These are phyloP conservation scores for Telopea speciosissima DNA, from an alignment of 177 flowering plant genomes.

Conservation along the genomic window DNA sequence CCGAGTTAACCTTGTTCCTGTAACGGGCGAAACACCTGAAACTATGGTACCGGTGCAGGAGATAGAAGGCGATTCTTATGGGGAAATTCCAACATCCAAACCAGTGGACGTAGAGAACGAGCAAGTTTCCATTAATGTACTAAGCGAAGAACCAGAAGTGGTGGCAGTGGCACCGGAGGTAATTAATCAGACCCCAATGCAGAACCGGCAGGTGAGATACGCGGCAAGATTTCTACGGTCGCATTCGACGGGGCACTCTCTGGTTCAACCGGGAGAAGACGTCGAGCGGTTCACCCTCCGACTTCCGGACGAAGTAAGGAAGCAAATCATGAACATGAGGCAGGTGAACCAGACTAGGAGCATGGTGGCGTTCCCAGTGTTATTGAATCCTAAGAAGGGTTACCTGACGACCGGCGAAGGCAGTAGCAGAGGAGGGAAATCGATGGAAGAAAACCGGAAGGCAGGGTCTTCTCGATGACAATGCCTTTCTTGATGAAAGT, in stretches of 20 bases:
- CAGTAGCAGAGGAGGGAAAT: not conserved
- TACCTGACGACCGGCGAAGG: not conserved
- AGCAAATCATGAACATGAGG: constrained; percentile 16
- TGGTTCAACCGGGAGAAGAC: constrained; percentile 26
- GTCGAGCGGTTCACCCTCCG: constrained; percentile 39
- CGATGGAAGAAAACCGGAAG: too few species aligned
- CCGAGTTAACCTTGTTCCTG: constrained; percentile 45
- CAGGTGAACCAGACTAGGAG: constrained; percentile 21
- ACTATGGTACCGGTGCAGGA: not conserved
- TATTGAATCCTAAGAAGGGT: not conserved
- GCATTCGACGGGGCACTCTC: constrained; percentile 51
- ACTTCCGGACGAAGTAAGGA: constrained; percentile 43
- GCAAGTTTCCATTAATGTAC: constrained; percentile 1
- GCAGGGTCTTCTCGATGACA: too few species aligned
- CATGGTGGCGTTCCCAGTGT: not conserved
- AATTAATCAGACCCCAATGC: not conserved
- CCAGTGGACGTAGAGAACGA: not conserved
- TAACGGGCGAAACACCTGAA: constrained; percentile 16
- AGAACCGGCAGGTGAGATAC: constrained; percentile 14
- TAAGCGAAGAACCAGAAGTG: not conserved
- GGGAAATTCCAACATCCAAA: not conserved
- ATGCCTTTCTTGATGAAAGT: too few species aligned
- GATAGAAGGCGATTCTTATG: not conserved
- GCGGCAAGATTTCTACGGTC: constrained; percentile 30
- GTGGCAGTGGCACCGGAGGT: constrained; percentile 3